Percentiles rank a stretch among this genome's conserved stretches.
phyloP scores from a whole-genome alignment of 768 basidiomycete genomes.

The Leccinum imitatum region DNA sequence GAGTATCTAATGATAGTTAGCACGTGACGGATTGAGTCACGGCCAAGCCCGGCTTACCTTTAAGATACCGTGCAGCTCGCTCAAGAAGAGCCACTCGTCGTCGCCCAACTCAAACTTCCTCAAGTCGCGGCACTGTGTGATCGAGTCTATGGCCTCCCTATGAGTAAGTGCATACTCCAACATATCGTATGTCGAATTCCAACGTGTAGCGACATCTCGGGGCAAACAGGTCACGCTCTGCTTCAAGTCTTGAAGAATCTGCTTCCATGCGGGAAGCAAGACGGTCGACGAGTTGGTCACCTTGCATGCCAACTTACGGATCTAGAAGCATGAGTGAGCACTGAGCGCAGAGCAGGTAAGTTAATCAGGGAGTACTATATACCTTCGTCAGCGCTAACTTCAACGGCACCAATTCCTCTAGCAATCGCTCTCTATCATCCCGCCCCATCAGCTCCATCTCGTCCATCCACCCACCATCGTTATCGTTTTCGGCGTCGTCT shows the following conservation, averaged over 20 bases:
- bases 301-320: too few relatives aligned
- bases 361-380: not conserved
- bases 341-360: too few relatives aligned
- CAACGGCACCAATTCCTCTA: not conserved
- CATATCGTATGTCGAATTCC: not conserved
- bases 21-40: not conserved
- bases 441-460: not conserved
- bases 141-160: not conserved
- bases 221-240: too few relatives aligned
- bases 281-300: too few relatives aligned
- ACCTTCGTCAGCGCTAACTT: not conserved
- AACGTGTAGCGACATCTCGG: too few relatives aligned
- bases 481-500: not conserved
- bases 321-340: too few relatives aligned
- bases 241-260: too few relatives aligned
- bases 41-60: not conserved
- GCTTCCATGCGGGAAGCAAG: too few relatives aligned
- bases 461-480: not conserved
- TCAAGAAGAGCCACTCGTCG: not conserved
- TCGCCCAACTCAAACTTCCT: not conserved
- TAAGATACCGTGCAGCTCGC: not conserved
- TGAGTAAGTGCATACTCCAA: not conserved
- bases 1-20: not conserved
- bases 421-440: not conserved
- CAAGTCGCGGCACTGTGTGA: not conserved